Base-by-base conservation (phyloP, 2,329 filamentous ascomycete species). In the Coleophoma eucalyptorum region DNA sequence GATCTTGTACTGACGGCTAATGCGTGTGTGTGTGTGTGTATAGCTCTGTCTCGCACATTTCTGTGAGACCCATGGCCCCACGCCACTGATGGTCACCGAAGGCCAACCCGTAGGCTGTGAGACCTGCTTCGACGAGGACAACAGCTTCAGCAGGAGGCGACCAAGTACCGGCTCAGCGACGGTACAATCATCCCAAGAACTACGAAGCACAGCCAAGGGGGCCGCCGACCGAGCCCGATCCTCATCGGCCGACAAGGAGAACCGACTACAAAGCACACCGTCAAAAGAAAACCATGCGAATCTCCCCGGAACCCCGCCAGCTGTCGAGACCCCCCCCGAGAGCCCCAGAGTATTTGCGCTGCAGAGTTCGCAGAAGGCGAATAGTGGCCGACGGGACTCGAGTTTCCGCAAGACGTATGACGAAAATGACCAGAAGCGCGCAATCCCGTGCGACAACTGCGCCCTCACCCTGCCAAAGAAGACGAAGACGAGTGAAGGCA, bases 11-110 rank as follows among this genome's bases (percentile, higher is more conserved):
- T 63, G 43, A 61, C 50, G 20, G 16, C 26, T 42, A 26, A 38
- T 46, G 34, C 42, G 34, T 18, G 20, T 33, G 15, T 50, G 41
- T 50, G 19, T 51, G 13, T 49, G 31, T 47, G 43, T 41, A 48
- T 78, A 87, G 83, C 71, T 87, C 64, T 86, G 82, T 66, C 75
- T 87, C 60, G 84, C 84, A 61, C 83, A 87, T 66, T 87, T 86
- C 65, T 87, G 84, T 74, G 84, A 87, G 66, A 75, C 81, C 55
- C 84, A 87, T 69, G 84, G 84, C 55, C 84, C 84, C 45, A 87
- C 83, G 43, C 83, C 83, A 46, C 68, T 87, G 52, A 85, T 87
- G 79, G 83, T 86, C 61, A 87, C 84, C 34, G 83, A 87, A 65
- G 83, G 82, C 45, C 69, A 85, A 13, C 80, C 81, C 2, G 78